Base-by-base conservation (phyloP, 768 basidiomycete species). In the Amyloporia xantha region DNA sequence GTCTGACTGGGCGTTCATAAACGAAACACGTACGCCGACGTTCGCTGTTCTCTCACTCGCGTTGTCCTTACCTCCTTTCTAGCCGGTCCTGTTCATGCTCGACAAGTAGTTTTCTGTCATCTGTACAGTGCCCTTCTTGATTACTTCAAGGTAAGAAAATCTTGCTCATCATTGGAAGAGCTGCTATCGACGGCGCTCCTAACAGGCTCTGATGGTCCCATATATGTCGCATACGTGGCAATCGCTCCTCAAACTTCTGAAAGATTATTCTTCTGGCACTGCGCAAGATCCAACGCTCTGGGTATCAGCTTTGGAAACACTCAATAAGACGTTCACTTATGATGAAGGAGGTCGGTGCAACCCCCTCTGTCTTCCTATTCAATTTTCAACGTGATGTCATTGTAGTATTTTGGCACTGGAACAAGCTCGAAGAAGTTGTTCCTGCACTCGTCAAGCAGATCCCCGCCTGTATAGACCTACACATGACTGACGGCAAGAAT, bases 1-100 rank as follows among this genome's bases (percentile, higher is more conserved):
- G 49, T 92, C 90, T 59, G 96, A 99, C 62, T 99, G 96, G 96
- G 92, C 92, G 0, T 93, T 93, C 58, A 76, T 74, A 1, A 70
- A 72, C 49, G 76, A 75, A 24, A 59, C 61, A 3, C 66, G 81
- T 82, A 58, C 26, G 72, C 65, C 23, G n/a, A 44, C 25, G 17
- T 1, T 5, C 2, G 17, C n/a, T 23, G 28, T 19, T 2, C 33
- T 35, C 10, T n/a, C n/a, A n/a, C n/a, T 35, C 17, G 13, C 23
- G 1, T 5, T 7, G 5, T 1, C 4, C 38, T 13, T 42, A 28
- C 7, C 21, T 13, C 30, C 4, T 41, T 13, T 27, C 45, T 44
- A 21, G 27, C 11, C 33, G 26, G 4, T 35, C 11, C 19, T 12
- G 13, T 6, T 10, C 9, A 9, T 9, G 33, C 23, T 11, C 77